Evolutionary conservation across 1,139 yeast genomes (phyloP), one percentile per base, ranked within the genome.

Genomic region (Yamadazyma trypodendri): DNA sequence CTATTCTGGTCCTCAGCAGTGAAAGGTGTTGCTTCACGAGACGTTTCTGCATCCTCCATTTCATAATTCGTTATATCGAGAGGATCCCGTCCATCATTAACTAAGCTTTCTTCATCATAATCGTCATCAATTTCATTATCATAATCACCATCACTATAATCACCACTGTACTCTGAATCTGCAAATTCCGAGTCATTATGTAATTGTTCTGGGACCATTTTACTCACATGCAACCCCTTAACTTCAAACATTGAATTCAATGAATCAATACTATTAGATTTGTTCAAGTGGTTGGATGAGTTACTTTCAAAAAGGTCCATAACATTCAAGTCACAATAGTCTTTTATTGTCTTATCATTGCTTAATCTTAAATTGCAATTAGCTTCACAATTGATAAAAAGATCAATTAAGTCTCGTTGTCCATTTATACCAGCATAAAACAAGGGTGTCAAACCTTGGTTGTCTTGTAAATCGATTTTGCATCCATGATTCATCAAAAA

Each of bases 371-470:
- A 61, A 45, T 75, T 71, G 47, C 80, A 68, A 50, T 79, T 82
- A 1, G 94, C 87, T 49, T 75, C 79, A 57, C 84, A 81, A 31
- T 72, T 77, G 31, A 81, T 58, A 47, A 84, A 69, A 36, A 80
- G 60, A 36, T 71, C 64, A 42, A 82, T 80, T 42, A 82, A 68
- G 32, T 75, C 77, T 34, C 85, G 65, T 53, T 83, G 77, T 12
- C 96, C 96, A 47, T 75, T 68, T 51, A 89, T 61, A 16, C 90
- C 79, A 0, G 97, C 96, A 55, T 84, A 80, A 60, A 89, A 96
- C 40, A 92, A 67, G 10, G 97, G 95, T 0, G 96, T 84, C 48
- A 80, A 76, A 1, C 96, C 97, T 56, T 84, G 86, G 35, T 74
- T 71, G 57, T 90, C 97, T 49, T 76, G 77, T 25, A 73, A 63